A percentile compares a stretch with the other conserved stretches of the same genome.
These are phyloP conservation scores for Alternaria arbusti DNA, from an alignment of 2,329 filamentous ascomycete genomes.

Conservation along the genomic window DNA sequence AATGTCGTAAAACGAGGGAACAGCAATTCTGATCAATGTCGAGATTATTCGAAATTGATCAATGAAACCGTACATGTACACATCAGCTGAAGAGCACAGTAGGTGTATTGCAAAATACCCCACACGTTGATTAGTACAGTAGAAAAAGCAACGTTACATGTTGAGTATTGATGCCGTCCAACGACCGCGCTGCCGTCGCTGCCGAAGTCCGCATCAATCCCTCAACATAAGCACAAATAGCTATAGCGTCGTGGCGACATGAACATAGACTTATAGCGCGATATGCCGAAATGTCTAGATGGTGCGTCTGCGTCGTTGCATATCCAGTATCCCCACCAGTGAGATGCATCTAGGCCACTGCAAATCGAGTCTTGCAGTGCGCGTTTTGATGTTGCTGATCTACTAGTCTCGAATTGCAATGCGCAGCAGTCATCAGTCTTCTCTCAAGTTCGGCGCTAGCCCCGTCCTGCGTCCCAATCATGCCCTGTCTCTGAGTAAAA, in stretches of 20 bases:
- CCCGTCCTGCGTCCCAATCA: too few relatives aligned
- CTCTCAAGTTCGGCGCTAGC: too few relatives aligned
- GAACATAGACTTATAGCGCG: not conserved
- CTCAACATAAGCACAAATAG: not conserved
- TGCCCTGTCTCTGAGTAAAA: too few relatives aligned
- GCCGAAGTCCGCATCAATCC: not conserved
- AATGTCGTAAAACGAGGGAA: too few relatives aligned
- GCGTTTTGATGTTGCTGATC: not conserved
- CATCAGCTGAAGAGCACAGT: not conserved
- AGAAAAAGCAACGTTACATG: not conserved
- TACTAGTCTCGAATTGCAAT: not conserved
- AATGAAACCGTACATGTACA: too few relatives aligned
- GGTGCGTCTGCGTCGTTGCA: not conserved
- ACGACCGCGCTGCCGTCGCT: not conserved
- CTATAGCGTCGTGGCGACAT: not conserved
- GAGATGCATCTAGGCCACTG: not conserved
- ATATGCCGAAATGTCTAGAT: not conserved
- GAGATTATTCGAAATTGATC: too few relatives aligned
- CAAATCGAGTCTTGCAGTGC: not conserved
- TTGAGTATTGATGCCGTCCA: not conserved
- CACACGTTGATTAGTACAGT: not conserved
- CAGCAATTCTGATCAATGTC: too few relatives aligned
- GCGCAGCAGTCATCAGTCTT: not conserved
- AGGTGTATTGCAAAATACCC: not conserved
- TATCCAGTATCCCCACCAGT: not conserved